Percentiles rank a stretch among this genome's conserved stretches.
phyloP scores from a whole-genome alignment of 257 asterid species.

The Prunella vulgaris region DNA sequence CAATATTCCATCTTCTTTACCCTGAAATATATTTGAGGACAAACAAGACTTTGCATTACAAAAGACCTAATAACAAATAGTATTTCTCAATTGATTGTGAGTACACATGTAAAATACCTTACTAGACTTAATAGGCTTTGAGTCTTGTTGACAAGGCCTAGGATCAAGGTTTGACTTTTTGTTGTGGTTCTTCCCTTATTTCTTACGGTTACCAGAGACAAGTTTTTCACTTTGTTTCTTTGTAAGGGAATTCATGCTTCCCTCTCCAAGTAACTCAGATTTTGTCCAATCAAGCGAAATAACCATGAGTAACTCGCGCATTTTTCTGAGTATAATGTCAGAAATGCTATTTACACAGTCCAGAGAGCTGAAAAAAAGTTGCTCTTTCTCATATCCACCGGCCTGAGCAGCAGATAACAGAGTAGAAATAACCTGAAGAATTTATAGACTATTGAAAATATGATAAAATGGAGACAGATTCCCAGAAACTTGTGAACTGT shows the following conservation, averaged over 20 bases:
- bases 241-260: constrained; percentile 31
- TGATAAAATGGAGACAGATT: constrained; percentile 36
- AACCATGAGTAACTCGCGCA: constrained; percentile 78
- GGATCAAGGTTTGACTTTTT: constrained; percentile 56
- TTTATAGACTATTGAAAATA: constrained; percentile 52
- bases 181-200: constrained; percentile 64
- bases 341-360: constrained; percentile 63
- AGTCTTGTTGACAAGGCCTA: constrained; percentile 44
- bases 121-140: constrained; percentile 30
- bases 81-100: constrained; percentile 16
- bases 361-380: constrained; percentile 74
- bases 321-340: constrained; percentile 63
- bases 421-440: constrained; percentile 63
- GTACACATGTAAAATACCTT: constrained; percentile 48
- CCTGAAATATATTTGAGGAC: constrained; percentile 44
- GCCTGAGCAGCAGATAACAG: constrained; percentile 50
- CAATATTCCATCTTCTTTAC: constrained; percentile 33
- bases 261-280: constrained; percentile 80
- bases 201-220: constrained; percentile 55
- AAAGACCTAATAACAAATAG: constrained; percentile 17
- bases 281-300: constrained; percentile 91
- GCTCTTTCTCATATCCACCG: constrained; percentile 43
- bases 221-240: constrained; percentile 57
- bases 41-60: constrained; percentile 16
- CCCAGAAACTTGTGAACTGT: constrained; percentile 33